Evolutionary conservation across 1,284 basidiomycete genomes (phyloP), one percentile per base, ranked within the genome.

Genomic region (Fomitopsis palustris): DNA sequence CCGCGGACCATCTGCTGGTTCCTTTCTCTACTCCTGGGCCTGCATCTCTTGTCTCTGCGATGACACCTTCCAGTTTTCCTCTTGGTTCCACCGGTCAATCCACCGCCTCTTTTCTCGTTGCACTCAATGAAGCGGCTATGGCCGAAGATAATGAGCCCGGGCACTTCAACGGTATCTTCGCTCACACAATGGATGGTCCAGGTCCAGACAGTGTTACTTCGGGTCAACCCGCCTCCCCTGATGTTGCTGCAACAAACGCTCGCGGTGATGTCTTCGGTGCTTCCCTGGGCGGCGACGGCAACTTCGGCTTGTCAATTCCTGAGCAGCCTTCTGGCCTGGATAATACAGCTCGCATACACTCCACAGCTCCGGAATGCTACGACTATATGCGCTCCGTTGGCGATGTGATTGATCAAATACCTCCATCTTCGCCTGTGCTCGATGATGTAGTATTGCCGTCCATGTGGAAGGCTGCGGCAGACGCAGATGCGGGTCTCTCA

Each of bases 1-100:
- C 29, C 27, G 21, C 16, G 10, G 52, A 42, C 27, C 25, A 57
- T 51, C 33, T 16, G 21, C 21, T 21, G 4, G 25, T 64, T 7
- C 75, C 74, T 2, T 78, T 76, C 60, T 75, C 77, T 0, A 75
- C 70, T 37, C 74, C 74, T 47, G 76, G 74, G 31, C 74, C 75
- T 25, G 66, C 63, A 35, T 69, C 70, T 55, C 43, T 55, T 38
- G 39, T 68, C 19, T 29, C n/a, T 43, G 33, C 54, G 37, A 25
- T 43, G 17, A 19, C 54, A 2, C 54, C 54, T 33, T 35, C 49
- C 8, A 19, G 21, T 4, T 35, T 52, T 52, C 31, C 31, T 19
- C 49, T 52, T 31, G 49, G n/a, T 10, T 52, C 21, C 8, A 19
- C 16, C 23, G 4, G 47, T 35, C 21, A 12, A 16, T 16, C 31